Conservation (phyloP, 257 asterid genomes). For the Forsythia viridissima region DNA sequence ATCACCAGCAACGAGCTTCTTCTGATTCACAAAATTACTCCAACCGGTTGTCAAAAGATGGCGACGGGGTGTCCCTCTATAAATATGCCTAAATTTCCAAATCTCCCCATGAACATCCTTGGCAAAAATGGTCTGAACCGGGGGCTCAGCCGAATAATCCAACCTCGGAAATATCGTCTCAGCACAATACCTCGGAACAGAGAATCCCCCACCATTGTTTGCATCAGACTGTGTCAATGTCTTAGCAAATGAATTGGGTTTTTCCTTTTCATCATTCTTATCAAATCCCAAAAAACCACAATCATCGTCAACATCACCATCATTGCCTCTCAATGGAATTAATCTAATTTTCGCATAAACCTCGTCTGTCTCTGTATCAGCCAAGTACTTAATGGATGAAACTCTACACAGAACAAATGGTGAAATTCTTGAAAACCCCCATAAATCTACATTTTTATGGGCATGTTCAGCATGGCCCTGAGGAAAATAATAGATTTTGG, state of each 20-base stretch:
- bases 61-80: conserved; percentile 77
- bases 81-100: conserved; percentile 81
- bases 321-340: conserved; percentile 44
- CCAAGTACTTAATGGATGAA: conserved; percentile 54
- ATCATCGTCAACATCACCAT: conserved; percentile 33
- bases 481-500: conserved; percentile 68
- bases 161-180: conserved; percentile 78
- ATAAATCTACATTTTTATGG: conserved; percentile 45
- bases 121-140: conserved; percentile 71
- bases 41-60: conserved; percentile 81
- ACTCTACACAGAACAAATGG: conserved; percentile 54
- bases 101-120: conserved; percentile 70
- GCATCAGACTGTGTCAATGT: conserved; percentile 86
- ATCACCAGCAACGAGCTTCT: conserved; percentile 84
- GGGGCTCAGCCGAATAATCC: conserved; percentile 82
- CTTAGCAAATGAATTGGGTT: conserved; percentile 67
- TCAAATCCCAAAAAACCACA: conserved; percentile 40
- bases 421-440: conserved; percentile 46
- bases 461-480: conserved; percentile 84
- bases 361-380: conserved; percentile 73
- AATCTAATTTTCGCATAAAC: conserved; percentile 64
- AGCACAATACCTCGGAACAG: conserved; percentile 82
- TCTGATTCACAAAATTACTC: conserved; percentile 81
- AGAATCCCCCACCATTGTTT: conserved; percentile 82
- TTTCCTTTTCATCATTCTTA: conserved; percentile 50